Percentiles rank a stretch among this genome's conserved stretches.
Conservation (phyloP, 768 basidiomycete genomes). For the Gloeostereum incarnatum region DNA sequence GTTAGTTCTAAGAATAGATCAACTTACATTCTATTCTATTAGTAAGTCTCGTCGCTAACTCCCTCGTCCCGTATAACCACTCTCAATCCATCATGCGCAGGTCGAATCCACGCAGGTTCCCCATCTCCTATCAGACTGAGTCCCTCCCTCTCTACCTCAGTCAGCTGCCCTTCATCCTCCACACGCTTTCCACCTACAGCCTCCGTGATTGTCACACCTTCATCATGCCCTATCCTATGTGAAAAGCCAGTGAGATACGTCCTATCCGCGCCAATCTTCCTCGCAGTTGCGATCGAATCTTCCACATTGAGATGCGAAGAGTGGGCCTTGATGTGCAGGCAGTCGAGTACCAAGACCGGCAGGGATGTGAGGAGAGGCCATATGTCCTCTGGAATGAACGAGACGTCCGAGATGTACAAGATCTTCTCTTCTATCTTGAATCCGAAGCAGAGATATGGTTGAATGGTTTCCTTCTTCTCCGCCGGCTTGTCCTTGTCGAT, state of each 20-base stretch:
- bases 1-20: neutral
- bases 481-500: neutral
- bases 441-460: conserved; percentile 60
- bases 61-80: conserved; percentile 29
- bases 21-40: conserved; percentile 6
- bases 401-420: conserved; percentile 79
- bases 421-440: conserved; percentile 61
- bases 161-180: conserved; percentile 15
- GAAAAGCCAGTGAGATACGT: conserved; percentile 72
- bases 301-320: conserved; percentile 76
- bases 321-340: conserved; percentile 55
- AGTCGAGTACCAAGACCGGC: conserved; percentile 60
- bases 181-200: conserved; percentile 27
- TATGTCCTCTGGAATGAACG: conserved; percentile 64
- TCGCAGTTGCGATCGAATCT: conserved; percentile 46
- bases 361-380: conserved; percentile 40
- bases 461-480: conserved; percentile 20
- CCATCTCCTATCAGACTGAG: conserved; percentile 40
- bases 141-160: conserved; percentile 26
- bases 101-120: conserved; percentile 49
- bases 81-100: conserved; percentile 68
- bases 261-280: conserved; percentile 45
- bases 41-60: conserved; percentile 48
- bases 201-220: conserved; percentile 60
- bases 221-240: conserved; percentile 73